These are phyloP conservation scores for Calocybe gangraenosa DNA, from an alignment of 768 basidiomycete genomes.

Conservation along the genomic window DNA sequence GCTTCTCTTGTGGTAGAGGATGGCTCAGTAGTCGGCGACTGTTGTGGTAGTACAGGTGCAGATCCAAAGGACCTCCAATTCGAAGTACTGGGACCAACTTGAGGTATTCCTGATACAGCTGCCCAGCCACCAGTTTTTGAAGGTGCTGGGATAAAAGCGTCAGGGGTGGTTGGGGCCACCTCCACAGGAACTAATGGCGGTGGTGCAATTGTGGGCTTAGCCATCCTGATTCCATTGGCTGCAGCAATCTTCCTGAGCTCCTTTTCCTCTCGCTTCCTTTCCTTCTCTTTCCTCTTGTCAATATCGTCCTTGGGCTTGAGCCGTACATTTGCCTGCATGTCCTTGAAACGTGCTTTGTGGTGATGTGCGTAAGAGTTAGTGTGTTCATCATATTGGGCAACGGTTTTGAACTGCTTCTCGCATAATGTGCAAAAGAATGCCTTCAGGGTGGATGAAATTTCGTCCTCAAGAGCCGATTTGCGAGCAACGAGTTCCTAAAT, in stretches of 20 bases:
- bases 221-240: constrained; percentile 74
- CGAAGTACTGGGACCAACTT: constrained; percentile 34
- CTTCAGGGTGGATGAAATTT: constrained; percentile 63
- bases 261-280: constrained; percentile 81
- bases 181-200: constrained; percentile 18
- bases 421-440: constrained; percentile 81
- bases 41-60: too few relatives aligned
- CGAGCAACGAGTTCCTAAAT: constrained; percentile 60
- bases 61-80: constrained; percentile 47
- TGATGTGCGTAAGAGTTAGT: constrained; percentile 87
- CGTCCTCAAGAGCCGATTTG: constrained; percentile 58
- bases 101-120: constrained; percentile 25
- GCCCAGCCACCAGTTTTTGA: constrained; percentile 51
- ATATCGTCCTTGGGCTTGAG: constrained; percentile 62
- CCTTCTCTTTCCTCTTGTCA: constrained; percentile 80
- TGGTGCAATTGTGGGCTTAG: constrained; percentile 31
- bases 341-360: constrained; percentile 76
- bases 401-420: constrained; percentile 84
- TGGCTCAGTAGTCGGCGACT: too few relatives aligned
- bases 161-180: constrained; percentile 19
- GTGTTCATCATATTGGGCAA: constrained; percentile 86
- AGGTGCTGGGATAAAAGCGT: constrained; percentile 16
- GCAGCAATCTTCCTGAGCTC: constrained; percentile 81
- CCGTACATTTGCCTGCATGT: constrained; percentile 75
- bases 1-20: constrained; percentile 1